Base-by-base conservation (phyloP, 495 filamentous ascomycete species). In the Haplographium delicatum region DNA sequence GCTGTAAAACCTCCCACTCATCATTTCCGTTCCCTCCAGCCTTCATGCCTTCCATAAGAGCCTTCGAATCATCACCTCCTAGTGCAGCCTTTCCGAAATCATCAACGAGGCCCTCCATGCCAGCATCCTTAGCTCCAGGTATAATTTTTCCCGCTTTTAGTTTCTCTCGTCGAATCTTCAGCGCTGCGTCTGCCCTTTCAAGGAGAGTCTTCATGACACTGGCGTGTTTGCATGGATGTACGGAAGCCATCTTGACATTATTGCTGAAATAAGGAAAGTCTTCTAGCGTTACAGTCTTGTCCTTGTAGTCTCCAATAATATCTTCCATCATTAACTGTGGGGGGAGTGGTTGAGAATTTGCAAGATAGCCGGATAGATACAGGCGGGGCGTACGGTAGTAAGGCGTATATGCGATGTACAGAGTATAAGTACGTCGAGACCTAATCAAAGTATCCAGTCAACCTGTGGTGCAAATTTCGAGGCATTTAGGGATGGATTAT, bases 301-400 rank as follows among this genome's bases (percentile, higher is more conserved):
- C 91, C 64, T 95, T 95, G 75, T 99, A 99, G 75, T 99, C 94
- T 59, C 94, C 91, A 24, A 96, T 86, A 59, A 99, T 97, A 60
- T 99, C 94, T 63, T 99, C 93, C 86, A 97, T 95, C 94, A 99
- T 97, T 20, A 85, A 75, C 20, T 85, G 79, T 2, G 93, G 94
- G 5, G 86, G 78, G 20, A 96, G 86, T 4, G 95, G 91, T 55
- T 88, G 81, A 19, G 87, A 85, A 47, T 81, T 78, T n/a, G 85
- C 78, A 3, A 79, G 72, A 65, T 96, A 96, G 50, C 94, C 94
- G 4, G 88, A 91, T 53, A 99, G 79, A 69, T 96, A 99, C 63
- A 96, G 81, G 26, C 94, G 90, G 0, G 94, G 94, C 28, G 91
- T 96, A 47, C 89, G 89, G 71, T 96, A 99, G 73, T 93, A 96